Evolutionary conservation across 352 stramenopile species (phyloP), one percentile per base, ranked within the genome.

Genomic region (Peronospora belbahrii): DNA sequence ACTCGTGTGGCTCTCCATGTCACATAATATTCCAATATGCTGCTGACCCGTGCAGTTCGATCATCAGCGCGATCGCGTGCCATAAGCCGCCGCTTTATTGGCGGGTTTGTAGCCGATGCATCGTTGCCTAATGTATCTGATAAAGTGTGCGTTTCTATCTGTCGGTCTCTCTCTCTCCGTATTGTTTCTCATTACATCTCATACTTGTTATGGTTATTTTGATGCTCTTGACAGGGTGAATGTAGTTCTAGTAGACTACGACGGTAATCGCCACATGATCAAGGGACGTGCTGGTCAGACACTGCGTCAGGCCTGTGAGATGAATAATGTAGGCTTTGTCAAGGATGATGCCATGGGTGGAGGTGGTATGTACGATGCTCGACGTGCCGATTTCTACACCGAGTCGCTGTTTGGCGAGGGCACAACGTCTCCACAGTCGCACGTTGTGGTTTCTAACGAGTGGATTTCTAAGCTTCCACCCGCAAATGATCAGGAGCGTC

Each of bases 321-420:
- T 90, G 66, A 85, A 79, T 62, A 62, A 69, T 40, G 60, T 91
- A 34, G 32, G 43, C 33, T 65, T 88, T 44, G 47, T 94, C 62
- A 88, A 93, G 62, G 81, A 93, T 69, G 83, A 94, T 65, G 88
- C 83, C 37, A 74, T 79, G 47, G 81, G 81, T 55, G 83, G 81
- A 48, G 83, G 83, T 35, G 83, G 79, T 53, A 17, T 48, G 32
- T 72, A 81, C 67, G 71, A 77, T 60, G 76, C 72, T 40, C 51
- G 64, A 39, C 83, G 80, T 44, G 39, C 65, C 38, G 73, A 87
- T 47, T 91, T 79, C 50, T 94, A 91, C 71, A 92, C 81, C 7
- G 83, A 94, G 66, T 86, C 62, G 49, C 80, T 94, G 52, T 94
- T 94, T 41, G 83, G 83, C 41, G 83, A 94, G 64, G 83, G 83